Evolutionary conservation across 2,329 filamentous ascomycete genomes (phyloP).

Genomic region (Rhinocladiella mackenziei): DNA sequence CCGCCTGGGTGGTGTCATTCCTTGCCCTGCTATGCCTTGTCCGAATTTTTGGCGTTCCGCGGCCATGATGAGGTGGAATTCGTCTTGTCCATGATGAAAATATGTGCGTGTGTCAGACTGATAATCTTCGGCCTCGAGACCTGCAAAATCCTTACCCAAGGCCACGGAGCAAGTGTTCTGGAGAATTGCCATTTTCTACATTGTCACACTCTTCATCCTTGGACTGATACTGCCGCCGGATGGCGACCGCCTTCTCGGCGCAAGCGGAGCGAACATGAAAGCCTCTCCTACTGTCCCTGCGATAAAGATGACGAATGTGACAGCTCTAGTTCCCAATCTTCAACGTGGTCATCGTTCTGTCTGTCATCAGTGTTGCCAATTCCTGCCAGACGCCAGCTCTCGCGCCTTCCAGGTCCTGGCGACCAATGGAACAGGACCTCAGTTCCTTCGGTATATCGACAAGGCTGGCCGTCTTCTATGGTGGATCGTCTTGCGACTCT

Average conservation of each 20-base stretch:
- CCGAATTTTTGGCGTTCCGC: too few relatives aligned
- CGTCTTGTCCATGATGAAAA: constrained; percentile 78
- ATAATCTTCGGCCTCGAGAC: constrained; percentile 77
- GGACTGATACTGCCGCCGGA: constrained; percentile 70
- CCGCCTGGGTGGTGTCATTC: too few relatives aligned
- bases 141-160: constrained; percentile 68
- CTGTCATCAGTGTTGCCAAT: constrained; percentile 86
- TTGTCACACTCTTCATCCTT: constrained; percentile 74
- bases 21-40: too few relatives aligned
- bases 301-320: constrained; percentile 76
- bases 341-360: constrained; percentile 87
- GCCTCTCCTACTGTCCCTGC: constrained; percentile 92
- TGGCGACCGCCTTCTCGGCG: constrained; percentile 59
- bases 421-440: constrained; percentile 77
- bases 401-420: constrained; percentile 85
- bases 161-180: constrained; percentile 92
- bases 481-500: constrained; percentile 64
- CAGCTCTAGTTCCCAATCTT: constrained; percentile 78
- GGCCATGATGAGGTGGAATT: constrained; percentile 92
- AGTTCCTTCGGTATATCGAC: constrained; percentile 73
- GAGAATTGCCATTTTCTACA: constrained; percentile 86
- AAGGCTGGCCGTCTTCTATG: constrained; percentile 73
- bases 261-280: constrained; percentile 58
- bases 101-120: constrained; percentile 79
- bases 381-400: constrained; percentile 84